Percentiles rank a stretch among this genome's conserved stretches.
These are phyloP conservation scores for Penicillium pulvis DNA, from an alignment of 495 filamentous ascomycete species.

Conservation along the genomic window DNA sequence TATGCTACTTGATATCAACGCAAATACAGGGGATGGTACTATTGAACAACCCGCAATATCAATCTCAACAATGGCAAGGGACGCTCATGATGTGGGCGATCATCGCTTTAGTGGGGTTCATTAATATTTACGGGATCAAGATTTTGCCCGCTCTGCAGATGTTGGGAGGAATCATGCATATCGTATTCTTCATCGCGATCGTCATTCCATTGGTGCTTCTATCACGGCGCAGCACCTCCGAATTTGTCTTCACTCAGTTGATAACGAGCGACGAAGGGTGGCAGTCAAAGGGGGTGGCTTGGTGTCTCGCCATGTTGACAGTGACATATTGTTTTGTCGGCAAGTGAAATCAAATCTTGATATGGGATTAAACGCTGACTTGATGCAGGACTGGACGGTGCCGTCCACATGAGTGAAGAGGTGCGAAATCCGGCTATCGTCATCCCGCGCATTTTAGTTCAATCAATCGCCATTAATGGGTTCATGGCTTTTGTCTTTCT, in stretches of 20 bases:
- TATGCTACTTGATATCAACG: constrained; percentile 37
- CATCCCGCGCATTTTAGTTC: constrained; percentile 35
- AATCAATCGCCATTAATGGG: constrained; percentile 38
- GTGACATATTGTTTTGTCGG: constrained; percentile 33
- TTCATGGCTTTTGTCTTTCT: constrained; percentile 40
- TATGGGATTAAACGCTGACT: neutral
- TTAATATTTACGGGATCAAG: constrained; percentile 46
- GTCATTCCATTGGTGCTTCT: constrained; percentile 45
- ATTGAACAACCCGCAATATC: constrained; percentile 44
- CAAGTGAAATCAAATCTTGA: constrained; percentile 7
- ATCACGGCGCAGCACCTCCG: constrained; percentile 39
- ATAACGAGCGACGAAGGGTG: constrained; percentile 31
- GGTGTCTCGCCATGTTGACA: constrained; percentile 40
- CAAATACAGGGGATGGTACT: constrained; percentile 48
- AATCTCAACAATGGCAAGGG: constrained; percentile 44
- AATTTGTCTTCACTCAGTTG: constrained; percentile 46
- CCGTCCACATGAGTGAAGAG: constrained; percentile 40
- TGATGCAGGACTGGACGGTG: constrained; percentile 27
- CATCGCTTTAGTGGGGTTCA: constrained; percentile 25
- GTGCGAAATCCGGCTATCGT: constrained; percentile 39
- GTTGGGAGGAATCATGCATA: constrained; percentile 47
- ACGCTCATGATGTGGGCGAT: constrained; percentile 48
- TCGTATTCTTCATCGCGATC: constrained; percentile 48
- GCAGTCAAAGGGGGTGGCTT: constrained; percentile 41
- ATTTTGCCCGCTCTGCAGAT: constrained; percentile 49